These are phyloP conservation scores for Phalaenopsis aphrodite DNA, from an alignment of 106 monocot genomes.

Conservation along the genomic window DNA sequence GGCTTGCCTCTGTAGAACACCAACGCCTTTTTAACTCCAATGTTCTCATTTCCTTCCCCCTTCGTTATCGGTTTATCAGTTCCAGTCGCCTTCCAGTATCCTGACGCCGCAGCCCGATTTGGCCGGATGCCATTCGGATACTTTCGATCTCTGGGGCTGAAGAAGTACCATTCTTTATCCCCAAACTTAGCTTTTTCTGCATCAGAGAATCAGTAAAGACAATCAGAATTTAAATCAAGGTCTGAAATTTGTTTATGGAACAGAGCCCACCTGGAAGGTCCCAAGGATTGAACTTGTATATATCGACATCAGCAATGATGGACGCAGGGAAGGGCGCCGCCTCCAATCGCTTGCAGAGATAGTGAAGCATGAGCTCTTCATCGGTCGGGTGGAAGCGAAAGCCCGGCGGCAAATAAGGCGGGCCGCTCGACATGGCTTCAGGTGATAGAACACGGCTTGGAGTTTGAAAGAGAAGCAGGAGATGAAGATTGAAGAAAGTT, in stretches of 20 bases:
- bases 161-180: constrained; percentile 52
- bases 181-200: constrained; percentile 41
- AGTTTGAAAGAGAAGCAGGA: background rate
- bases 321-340: constrained; percentile 22
- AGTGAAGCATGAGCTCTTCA: constrained; percentile 49
- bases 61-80: constrained; percentile 38
- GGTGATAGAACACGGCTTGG: background rate
- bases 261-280: constrained; percentile 30
- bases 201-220: background rate
- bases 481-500: background rate
- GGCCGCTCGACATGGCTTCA: constrained; percentile 5
- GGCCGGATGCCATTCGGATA: constrained; percentile 47
- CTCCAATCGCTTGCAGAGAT: constrained; percentile 27
- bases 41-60: constrained; percentile 13
- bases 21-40: constrained; percentile 65
- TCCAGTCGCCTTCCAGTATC: constrained; percentile 51
- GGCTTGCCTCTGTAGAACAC: constrained; percentile 60
- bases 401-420: constrained; percentile 29
- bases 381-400: constrained; percentile 56
- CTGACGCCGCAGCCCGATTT: constrained; percentile 41
- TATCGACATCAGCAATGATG: constrained; percentile 49
- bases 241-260: no score
- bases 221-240: background rate
- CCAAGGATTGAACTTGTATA: constrained; percentile 55
- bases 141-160: constrained; percentile 45